A percentile compares a stretch with the other conserved stretches of the same genome.
Evolutionary conservation across 345 rosid species (phyloP).

Genomic region (Populus pruinosa): DNA sequence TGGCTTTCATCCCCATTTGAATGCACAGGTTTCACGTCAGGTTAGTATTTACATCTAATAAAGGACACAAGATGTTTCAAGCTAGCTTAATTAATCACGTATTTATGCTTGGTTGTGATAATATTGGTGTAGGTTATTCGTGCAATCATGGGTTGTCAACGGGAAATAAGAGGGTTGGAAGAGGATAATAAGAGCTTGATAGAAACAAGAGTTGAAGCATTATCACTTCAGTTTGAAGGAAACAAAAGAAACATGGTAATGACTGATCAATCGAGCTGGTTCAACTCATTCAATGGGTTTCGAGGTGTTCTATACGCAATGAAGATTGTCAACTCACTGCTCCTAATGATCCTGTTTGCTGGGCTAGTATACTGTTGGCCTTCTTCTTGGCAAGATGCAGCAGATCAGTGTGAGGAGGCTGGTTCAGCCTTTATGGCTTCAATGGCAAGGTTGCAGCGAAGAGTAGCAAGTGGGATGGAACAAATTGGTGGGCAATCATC

Average conservation of each 20-base stretch:
- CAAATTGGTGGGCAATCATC: constrained; percentile 36
- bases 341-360: constrained; percentile 50
- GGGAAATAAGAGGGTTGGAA: constrained; percentile 40
- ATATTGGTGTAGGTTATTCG: constrained; percentile 31
- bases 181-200: constrained; percentile 42
- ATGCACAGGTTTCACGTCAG: constrained; percentile 43
- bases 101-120: too few relatives aligned
- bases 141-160: constrained; percentile 41
- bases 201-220: constrained; percentile 27
- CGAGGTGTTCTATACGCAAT: constrained; percentile 77
- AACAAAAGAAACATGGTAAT: constrained; percentile 21
- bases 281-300: constrained; percentile 70
- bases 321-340: constrained; percentile 62
- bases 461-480: constrained; percentile 50
- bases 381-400: constrained; percentile 20
- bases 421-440: constrained; percentile 59
- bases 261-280: constrained; percentile 29
- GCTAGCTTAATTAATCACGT: too few relatives aligned
- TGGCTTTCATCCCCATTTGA: constrained; percentile 21
- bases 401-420: constrained; percentile 16
- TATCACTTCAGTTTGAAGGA: constrained; percentile 3
- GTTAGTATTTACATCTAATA: constrained; percentile 14
- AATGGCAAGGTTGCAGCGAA: constrained; percentile 49
- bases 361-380: constrained; percentile 64
- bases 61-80: too few relatives aligned